These are phyloP conservation scores for Talaromyces sp. DNA, from an alignment of 2,329 filamentous ascomycete species.

Conservation along the genomic window DNA sequence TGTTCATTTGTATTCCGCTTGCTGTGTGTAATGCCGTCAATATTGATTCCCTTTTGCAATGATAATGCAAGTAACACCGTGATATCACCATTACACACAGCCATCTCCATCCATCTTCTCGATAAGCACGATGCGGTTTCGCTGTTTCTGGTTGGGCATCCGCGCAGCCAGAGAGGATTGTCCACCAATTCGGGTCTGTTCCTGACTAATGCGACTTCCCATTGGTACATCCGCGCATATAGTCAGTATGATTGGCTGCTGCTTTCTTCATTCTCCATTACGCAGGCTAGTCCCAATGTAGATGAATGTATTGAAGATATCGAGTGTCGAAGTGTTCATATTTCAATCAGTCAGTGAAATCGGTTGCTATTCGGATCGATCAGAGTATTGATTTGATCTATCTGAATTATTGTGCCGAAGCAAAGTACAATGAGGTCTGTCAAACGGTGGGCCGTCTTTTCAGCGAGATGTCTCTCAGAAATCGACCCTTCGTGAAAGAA, in stretches of 20 bases:
- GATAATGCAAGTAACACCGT: not conserved
- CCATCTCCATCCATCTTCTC: not conserved
- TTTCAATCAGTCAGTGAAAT: not conserved
- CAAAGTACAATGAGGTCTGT: not conserved
- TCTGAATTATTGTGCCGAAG: not conserved
- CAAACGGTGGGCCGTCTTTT: not conserved
- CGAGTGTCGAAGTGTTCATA: not conserved
- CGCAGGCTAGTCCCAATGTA: not conserved
- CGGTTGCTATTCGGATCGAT: not conserved
- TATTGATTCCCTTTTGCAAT: not conserved
- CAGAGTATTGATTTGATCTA: not conserved
- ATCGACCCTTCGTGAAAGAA: not conserved
- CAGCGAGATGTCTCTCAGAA: not conserved
- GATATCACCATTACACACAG: not conserved
- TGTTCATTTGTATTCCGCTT: not conserved
- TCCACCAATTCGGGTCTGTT: constrained; percentile 12
- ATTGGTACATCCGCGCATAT: constrained; percentile 12
- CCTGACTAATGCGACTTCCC: constrained; percentile 16
- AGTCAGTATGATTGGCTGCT: not conserved
- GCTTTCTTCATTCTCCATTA: not conserved
- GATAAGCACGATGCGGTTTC: not conserved
- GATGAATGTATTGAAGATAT: not conserved
- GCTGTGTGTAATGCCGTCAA: not conserved
- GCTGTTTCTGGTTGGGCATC: constrained; percentile 7
- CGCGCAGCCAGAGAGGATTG: constrained; percentile 5